Evolutionary conservation across 106 monocot genomes (phyloP).

Genomic region (Allium fistulosum): DNA sequence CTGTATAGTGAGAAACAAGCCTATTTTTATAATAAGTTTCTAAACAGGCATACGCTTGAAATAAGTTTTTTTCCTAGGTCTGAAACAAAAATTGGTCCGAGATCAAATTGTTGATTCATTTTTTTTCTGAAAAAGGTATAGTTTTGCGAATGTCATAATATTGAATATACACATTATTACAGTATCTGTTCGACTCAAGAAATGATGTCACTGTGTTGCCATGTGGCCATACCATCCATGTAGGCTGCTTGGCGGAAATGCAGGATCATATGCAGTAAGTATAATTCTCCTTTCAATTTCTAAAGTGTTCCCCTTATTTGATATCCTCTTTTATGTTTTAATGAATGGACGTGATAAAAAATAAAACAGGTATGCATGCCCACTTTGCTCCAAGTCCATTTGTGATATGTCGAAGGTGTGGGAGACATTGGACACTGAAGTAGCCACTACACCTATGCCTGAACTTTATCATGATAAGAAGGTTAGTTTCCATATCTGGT

Average conservation of each 20-base stretch:
- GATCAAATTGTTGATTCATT: too few relatives aligned
- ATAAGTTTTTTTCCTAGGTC: too few relatives aligned
- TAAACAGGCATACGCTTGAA: too few relatives aligned
- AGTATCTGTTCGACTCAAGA: slow-evolving; percentile 68
- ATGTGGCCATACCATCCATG: slow-evolving; percentile 66
- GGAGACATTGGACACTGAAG: slow-evolving; percentile 50
- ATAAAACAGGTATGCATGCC: slow-evolving; percentile 44
- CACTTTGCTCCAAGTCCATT: slow-evolving; percentile 64
- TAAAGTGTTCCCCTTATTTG: neutral
- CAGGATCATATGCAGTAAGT: slow-evolving; percentile 52
- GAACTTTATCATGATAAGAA: slow-evolving; percentile 38
- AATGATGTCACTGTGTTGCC: slow-evolving; percentile 50
- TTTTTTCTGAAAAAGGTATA: too few relatives aligned
- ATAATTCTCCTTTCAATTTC: neutral
- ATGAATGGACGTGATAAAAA: neutral
- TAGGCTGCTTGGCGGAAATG: slow-evolving; percentile 57
- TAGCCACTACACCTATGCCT: slow-evolving; percentile 52
- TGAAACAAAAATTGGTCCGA: too few relatives aligned
- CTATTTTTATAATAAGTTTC: too few relatives aligned
- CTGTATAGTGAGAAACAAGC: too few relatives aligned
- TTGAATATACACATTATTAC: neutral
- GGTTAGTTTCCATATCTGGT: slow-evolving; percentile 5
- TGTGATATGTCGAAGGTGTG: slow-evolving; percentile 71
- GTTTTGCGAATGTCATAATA: too few relatives aligned
- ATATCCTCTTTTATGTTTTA: neutral